Conservation (phyloP, 805 yeast genomes). For the Teunomyces aglyptinius region DNA sequence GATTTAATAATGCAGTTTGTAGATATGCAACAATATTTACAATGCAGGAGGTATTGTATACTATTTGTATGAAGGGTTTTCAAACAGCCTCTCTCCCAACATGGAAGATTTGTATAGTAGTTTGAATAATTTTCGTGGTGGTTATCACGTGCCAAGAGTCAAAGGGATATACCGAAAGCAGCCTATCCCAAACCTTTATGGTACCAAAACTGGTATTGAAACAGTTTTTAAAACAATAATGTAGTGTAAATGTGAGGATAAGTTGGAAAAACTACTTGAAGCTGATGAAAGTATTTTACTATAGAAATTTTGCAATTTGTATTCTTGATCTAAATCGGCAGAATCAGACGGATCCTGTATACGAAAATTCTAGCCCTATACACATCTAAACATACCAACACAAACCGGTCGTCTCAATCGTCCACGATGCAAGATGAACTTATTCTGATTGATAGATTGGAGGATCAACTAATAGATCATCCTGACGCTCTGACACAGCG, state of each 20-base stretch:
- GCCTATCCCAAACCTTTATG: too few relatives aligned
- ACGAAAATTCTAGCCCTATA: neutral
- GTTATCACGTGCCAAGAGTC: neutral
- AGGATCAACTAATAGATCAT: constrained; percentile 46
- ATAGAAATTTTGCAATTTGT: too few relatives aligned
- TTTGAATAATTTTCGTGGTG: neutral
- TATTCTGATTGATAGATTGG: constrained; percentile 44
- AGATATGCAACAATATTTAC: neutral
- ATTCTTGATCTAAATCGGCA: too few relatives aligned
- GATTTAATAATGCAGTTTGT: neutral
- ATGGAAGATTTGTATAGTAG: neutral
- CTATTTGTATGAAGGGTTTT: neutral
- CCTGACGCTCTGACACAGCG: constrained; percentile 34
- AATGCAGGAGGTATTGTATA: neutral
- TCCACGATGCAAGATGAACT: constrained; percentile 19
- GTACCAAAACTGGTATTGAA: too few relatives aligned
- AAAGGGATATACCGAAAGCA: too few relatives aligned
- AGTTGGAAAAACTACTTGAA: too few relatives aligned
- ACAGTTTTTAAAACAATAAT: too few relatives aligned
- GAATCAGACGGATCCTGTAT: neutral
- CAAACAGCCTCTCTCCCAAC: neutral
- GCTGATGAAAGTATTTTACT: too few relatives aligned
- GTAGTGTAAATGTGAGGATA: too few relatives aligned
- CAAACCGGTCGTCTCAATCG: neutral
- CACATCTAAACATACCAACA: neutral